phyloP scores from a whole-genome alignment of 305 asterid species.

The Striga hermonthica region DNA sequence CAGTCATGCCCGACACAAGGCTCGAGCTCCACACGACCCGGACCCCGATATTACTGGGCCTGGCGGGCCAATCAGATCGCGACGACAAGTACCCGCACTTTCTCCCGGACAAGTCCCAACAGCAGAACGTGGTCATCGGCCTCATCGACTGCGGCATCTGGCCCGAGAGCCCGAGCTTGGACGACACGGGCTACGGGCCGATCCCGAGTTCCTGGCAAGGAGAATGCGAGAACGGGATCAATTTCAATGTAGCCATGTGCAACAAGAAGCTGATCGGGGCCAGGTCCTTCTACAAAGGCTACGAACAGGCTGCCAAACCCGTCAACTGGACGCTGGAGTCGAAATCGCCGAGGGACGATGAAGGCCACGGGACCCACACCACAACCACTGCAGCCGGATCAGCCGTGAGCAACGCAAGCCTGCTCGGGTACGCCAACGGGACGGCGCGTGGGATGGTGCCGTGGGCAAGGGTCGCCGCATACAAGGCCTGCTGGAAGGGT shows the following conservation, averaged over 20 bases:
- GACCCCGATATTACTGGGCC: conserved; percentile 73
- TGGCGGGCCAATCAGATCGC: conserved; percentile 53
- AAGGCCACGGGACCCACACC: conserved; percentile 8
- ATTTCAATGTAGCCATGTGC: background rate
- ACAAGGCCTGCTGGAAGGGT: conserved; percentile 72
- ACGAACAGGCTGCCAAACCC: background rate
- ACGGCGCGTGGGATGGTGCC: conserved; percentile 57
- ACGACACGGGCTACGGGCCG: background rate
- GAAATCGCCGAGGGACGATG: background rate
- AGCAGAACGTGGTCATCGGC: background rate
- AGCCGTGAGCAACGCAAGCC: background rate
- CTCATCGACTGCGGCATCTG: background rate
- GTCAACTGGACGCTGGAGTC: background rate
- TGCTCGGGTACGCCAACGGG: background rate
- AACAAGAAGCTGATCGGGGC: conserved; percentile 7
- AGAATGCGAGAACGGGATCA: background rate
- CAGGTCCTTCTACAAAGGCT: background rate
- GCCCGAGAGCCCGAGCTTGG: background rate
- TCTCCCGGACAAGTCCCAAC: background rate
- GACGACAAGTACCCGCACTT: conserved; percentile 47
- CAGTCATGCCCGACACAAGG: conserved; percentile 55
- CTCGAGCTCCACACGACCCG: conserved; percentile 90
- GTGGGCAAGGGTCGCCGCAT: conserved; percentile 62
- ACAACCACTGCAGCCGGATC: background rate
- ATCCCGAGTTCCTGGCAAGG: background rate